Evolutionary conservation across 257 asterid genomes (phyloP).

Genomic region (Nicotiana obtusifolia): DNA sequence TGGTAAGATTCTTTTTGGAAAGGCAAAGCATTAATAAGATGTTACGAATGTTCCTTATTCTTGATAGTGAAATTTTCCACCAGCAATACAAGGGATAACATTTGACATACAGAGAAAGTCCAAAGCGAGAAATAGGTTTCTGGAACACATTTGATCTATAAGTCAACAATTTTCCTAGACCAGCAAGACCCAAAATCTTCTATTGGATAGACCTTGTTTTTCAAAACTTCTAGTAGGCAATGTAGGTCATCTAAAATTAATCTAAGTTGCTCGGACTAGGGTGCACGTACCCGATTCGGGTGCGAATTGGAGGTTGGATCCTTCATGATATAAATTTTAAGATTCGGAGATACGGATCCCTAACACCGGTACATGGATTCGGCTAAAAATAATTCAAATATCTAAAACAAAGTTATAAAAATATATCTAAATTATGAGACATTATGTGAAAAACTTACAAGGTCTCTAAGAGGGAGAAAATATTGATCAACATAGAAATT

Average conservation of each 20-base stretch:
- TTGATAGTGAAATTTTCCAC: neutral
- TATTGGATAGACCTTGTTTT: neutral
- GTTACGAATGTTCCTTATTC: neutral
- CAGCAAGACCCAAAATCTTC: neutral
- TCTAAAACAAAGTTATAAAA: no score
- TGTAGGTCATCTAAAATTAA: neutral
- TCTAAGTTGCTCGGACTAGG: no score
- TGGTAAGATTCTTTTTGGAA: neutral
- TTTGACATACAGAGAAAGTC: neutral
- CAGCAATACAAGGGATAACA: neutral
- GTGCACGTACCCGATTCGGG: no score
- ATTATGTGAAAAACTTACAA: no score
- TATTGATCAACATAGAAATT: no score
- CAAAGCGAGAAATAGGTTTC: neutral
- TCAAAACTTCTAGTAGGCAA: neutral
- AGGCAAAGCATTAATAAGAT: neutral
- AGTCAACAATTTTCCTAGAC: neutral
- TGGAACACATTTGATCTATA: neutral
- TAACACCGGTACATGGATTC: no score
- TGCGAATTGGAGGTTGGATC: no score
- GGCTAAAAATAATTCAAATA: no score
- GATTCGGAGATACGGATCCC: no score
- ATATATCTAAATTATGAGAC: no score
- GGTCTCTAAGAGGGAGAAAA: no score
- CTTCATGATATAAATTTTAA: no score